Conservation (phyloP, 139 green algal species). For the Deuterostichococcus epilithicus region DNA sequence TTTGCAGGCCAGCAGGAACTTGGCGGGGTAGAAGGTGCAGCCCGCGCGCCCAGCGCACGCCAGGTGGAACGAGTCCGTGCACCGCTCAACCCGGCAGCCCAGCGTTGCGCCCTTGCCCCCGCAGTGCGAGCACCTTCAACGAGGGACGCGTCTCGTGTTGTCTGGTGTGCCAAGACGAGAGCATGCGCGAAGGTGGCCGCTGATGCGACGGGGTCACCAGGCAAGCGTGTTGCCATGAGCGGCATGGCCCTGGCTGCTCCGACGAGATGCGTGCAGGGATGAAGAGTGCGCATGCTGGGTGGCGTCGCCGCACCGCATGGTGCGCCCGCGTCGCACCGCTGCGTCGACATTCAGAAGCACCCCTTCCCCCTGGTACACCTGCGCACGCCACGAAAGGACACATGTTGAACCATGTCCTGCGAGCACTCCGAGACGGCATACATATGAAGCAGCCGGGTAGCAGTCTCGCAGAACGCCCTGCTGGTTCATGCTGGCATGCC, state of each 20-base stretch:
- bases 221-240: no score
- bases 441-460: no score
- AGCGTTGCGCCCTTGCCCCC: slow-evolving; percentile 54
- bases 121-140: slow-evolving; percentile 38
- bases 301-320: slow-evolving; percentile 41
- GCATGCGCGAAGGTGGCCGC: neutral
- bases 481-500: no score
- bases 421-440: neutral
- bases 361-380: slow-evolving; percentile 51
- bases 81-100: slow-evolving; percentile 65
- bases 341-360: slow-evolving; percentile 36
- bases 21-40: slow-evolving; percentile 33
- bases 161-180: neutral
- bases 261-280: neutral
- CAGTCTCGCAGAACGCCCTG: no score
- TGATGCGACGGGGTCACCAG: no score
- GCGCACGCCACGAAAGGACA: no score
- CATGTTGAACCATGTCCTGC: no score
- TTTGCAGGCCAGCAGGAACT: slow-evolving; percentile 57
- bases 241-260: neutral
- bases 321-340: slow-evolving; percentile 39
- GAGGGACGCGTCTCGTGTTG: neutral
- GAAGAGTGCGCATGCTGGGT: no score
- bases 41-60: slow-evolving; percentile 45
- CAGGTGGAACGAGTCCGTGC: slow-evolving; percentile 63